Percentiles rank a stretch among this genome's conserved stretches.
Conservation (phyloP, 768 basidiomycete species). For the Leccinum longicurvipes region DNA sequence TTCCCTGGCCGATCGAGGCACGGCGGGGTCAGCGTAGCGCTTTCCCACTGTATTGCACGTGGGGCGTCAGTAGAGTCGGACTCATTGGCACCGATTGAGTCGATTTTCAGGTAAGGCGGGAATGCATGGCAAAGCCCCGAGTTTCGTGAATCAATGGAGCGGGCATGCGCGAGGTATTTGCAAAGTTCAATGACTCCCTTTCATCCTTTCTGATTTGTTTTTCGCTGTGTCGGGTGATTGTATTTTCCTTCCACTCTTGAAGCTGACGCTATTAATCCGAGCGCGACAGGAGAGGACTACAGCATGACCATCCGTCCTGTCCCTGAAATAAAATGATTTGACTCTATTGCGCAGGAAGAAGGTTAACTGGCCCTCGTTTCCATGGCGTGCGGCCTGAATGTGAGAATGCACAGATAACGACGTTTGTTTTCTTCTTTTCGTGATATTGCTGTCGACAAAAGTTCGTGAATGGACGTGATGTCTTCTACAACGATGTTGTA, state of each 20-base stretch:
- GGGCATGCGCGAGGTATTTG: conserved; percentile 40
- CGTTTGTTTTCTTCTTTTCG: conserved; percentile 38
- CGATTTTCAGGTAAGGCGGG: conserved; percentile 43
- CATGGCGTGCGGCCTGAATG: too few species aligned
- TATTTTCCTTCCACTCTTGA: background rate
- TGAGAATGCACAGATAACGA: conserved; percentile 77
- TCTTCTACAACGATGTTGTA: conserved; percentile 67
- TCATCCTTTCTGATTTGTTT: background rate
- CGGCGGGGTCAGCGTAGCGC: conserved; percentile 10
- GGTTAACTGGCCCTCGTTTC: too few species aligned
- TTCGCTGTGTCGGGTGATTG: background rate
- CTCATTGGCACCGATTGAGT: conserved; percentile 15
- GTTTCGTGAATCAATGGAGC: conserved; percentile 62
- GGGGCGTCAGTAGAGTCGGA: conserved; percentile 38
- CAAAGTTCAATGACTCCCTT: conserved; percentile 17
- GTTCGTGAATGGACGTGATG: too few species aligned
- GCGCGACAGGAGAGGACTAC: too few species aligned
- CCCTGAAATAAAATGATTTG: too few species aligned
- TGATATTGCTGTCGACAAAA: background rate
- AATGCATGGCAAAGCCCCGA: conserved; percentile 61
- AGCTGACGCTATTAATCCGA: background rate
- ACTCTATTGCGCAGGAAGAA: too few species aligned
- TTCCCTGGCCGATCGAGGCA: conserved; percentile 22
- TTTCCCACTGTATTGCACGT: conserved; percentile 19
- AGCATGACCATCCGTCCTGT: too few species aligned